A percentile compares a stretch with the other conserved stretches of the same genome.
Conservation (phyloP, 768 basidiomycete species). For the Boletus vermiculosoides region DNA sequence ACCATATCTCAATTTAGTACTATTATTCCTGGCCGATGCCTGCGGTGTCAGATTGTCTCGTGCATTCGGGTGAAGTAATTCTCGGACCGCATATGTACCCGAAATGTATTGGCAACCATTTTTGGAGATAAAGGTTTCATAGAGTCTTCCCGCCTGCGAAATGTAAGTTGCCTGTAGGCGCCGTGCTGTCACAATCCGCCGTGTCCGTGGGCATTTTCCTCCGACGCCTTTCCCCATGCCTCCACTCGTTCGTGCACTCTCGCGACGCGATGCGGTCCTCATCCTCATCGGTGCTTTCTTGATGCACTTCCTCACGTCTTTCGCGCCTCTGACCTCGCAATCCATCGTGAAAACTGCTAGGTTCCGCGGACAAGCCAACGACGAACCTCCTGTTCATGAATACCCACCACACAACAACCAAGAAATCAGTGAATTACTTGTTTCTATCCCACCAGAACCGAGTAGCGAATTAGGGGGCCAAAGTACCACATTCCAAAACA, state of each 20-base stretch:
- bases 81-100: not conserved
- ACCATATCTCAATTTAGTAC: no score
- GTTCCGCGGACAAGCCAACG: slow-evolving; percentile 10
- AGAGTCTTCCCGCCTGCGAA: not conserved
- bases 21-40: no score
- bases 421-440: not conserved
- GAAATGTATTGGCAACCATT: not conserved
- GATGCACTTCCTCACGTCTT: slow-evolving; percentile 51
- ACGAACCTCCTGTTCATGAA: not conserved
- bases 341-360: slow-evolving; percentile 34
- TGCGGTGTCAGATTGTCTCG: no score
- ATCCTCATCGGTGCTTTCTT: slow-evolving; percentile 55
- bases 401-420: slow-evolving; percentile 5
- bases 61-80: not conserved
- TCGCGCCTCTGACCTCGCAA: slow-evolving; percentile 33
- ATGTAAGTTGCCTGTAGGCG: not conserved
- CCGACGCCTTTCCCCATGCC: slow-evolving; percentile 26
- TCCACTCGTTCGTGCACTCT: slow-evolving; percentile 40
- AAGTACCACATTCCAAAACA: not conserved
- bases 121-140: slow-evolving; percentile 1
- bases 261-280: slow-evolving; percentile 58
- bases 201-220: not conserved
- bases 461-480: not conserved
- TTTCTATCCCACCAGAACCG: not conserved
- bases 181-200: not conserved